Percentiles rank a stretch among this genome's conserved stretches.
These are phyloP conservation scores for Aphanoascus verrucosus DNA, from an alignment of 2,329 filamentous ascomycete species.

Conservation along the genomic window DNA sequence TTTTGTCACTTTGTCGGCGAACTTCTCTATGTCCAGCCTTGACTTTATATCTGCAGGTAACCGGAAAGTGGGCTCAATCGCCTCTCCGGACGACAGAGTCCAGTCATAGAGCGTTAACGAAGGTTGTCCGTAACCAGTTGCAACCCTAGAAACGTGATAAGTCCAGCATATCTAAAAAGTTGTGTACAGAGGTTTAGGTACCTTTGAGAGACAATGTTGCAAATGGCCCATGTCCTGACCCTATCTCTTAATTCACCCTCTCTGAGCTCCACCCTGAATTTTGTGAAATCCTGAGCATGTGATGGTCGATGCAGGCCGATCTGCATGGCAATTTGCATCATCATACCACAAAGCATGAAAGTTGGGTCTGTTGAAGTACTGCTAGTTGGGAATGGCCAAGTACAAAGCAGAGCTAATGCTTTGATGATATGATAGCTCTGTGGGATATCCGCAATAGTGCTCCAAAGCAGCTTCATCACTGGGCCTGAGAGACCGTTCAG, in stretches of 20 bases:
- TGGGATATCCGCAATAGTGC: conserved; percentile 49
- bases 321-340: conserved; percentile 60
- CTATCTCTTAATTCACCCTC: conserved; percentile 55
- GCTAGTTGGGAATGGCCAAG: conserved; percentile 54
- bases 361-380: conserved; percentile 55
- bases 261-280: conserved; percentile 43
- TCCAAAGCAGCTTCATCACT: conserved; percentile 50
- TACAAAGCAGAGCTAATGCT: conserved; percentile 52
- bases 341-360: conserved; percentile 54
- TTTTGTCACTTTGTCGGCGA: conserved; percentile 48
- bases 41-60: conserved; percentile 43
- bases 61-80: conserved; percentile 37
- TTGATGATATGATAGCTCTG: conserved; percentile 56
- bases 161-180: neutral
- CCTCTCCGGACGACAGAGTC: conserved; percentile 41
- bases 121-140: conserved; percentile 58
- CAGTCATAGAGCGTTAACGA: conserved; percentile 52
- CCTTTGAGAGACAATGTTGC: conserved; percentile 58
- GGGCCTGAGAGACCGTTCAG: conserved; percentile 44
- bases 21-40: conserved; percentile 47
- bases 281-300: conserved; percentile 48
- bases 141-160: conserved; percentile 38
- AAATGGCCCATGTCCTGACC: conserved; percentile 56
- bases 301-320: conserved; percentile 55
- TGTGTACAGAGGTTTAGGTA: conserved; percentile 25